Evolutionary conservation across 768 basidiomycete species (phyloP), one percentile per base, ranked within the genome.

Genomic region (Porpolomopsis calyptriformis): DNA sequence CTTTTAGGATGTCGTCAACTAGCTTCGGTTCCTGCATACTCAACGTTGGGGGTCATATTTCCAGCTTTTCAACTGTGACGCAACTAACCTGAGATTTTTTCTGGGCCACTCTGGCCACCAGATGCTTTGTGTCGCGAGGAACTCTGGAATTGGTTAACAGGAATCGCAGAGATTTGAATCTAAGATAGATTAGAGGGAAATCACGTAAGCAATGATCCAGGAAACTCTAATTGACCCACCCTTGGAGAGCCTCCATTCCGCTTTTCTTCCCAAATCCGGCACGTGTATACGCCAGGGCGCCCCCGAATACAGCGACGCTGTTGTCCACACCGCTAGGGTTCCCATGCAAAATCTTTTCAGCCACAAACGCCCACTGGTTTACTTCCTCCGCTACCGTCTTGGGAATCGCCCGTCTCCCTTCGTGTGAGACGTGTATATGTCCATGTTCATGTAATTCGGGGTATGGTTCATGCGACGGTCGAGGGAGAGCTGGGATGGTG

Each of bases 261-360:
- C 82, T 77, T 61, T 80, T 78, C 65, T 70, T 80, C 42, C 74
- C 78, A 51, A 84, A 88, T 49, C 85, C 81, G 53, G 87, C 69
- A 46, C 86, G 78, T 14, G 84, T 87, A 65, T 94, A 99, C 16
- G 82, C 78, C 53, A 98, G 70, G 22, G 91, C 96, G 40, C 94
- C 94, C 16, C 96, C 96, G 57, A 82, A 86, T 0, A 91, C 85
- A 12, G 87, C 76, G 27, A 97, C 89, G 16, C 92, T 86, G 62
- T 99, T 98, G 61, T 99, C 96, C 19, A 99, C 86, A 7, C 96
- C 96, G 55, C 90, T 94, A 2, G 96, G 96, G 57, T 86, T 98
- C 0, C 96, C 96, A 60, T 99, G 96, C 42, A 97, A 67, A 34
- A 99, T 84, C 64, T 98, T 98, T 68, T 99, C 96, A 9, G 84